Conservation (phyloP, 73 alveolate species). For the Tetrahymena thermophila region DNA sequence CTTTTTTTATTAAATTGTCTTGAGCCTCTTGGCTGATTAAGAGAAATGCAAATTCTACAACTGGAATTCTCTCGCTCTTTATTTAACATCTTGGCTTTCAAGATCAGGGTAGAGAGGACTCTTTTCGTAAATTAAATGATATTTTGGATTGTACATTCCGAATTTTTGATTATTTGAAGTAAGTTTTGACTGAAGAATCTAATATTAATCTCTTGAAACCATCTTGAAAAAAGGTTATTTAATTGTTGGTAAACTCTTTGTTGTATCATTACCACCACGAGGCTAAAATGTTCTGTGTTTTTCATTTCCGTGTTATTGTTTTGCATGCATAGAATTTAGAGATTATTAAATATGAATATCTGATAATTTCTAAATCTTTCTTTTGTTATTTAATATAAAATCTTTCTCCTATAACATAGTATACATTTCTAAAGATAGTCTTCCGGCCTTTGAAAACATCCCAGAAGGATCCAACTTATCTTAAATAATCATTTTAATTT, state of each 20-base stretch:
- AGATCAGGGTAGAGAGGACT: background rate
- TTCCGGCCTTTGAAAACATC: background rate
- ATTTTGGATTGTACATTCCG: background rate
- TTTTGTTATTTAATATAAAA: background rate
- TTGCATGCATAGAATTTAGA: background rate
- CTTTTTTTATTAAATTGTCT: background rate
- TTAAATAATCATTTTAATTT: background rate
- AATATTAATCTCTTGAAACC: background rate
- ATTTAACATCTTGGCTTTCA: background rate
- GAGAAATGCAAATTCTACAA: background rate
- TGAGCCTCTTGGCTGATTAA: background rate
- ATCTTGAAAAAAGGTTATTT: background rate
- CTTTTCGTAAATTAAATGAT: background rate
- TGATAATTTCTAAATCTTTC: background rate
- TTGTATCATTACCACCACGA: background rate
- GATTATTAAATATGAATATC: background rate
- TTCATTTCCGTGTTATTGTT: background rate
- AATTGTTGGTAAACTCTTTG: background rate
- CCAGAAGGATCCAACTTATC: background rate
- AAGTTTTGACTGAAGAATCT: background rate
- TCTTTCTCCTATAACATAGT: background rate
- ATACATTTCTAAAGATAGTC: background rate
- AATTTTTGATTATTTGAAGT: background rate
- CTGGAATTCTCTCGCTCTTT: background rate
- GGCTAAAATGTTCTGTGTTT: background rate